phyloP scores from a whole-genome alignment of 177 flowering plant species.

The Vitis hybrid region DNA sequence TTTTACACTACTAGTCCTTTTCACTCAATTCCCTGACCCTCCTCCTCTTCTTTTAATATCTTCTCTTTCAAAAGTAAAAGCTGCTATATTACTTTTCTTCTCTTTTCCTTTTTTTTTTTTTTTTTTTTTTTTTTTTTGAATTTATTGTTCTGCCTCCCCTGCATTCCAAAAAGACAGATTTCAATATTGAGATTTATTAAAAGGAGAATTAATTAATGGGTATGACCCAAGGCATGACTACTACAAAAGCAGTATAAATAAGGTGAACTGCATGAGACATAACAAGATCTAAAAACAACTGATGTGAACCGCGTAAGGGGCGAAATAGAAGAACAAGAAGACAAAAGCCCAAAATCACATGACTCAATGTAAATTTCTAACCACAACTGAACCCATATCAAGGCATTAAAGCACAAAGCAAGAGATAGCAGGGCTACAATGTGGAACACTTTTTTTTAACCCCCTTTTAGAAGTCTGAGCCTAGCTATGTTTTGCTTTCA shows the following conservation, averaged over 20 bases:
- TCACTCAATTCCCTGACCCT: constrained; percentile 14
- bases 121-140: not conserved
- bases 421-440: not conserved
- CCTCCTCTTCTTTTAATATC: constrained; percentile 10
- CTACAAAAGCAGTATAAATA: not conserved
- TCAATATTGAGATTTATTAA: not conserved
- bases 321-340: not conserved
- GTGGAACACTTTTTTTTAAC: not conserved
- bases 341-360: not conserved
- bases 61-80: constrained; percentile 28
- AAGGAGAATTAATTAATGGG: not conserved
- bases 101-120: not conserved
- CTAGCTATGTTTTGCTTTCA: no score
- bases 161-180: constrained; percentile 3
- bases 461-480: no score
- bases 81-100: constrained; percentile 17
- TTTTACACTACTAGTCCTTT: constrained; percentile 22
- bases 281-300: not conserved
- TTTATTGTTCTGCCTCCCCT: constrained; percentile 13
- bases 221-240: not conserved
- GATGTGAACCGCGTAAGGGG: not conserved
- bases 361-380: not conserved
- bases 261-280: not conserved
- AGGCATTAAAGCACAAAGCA: not conserved
- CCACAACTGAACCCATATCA: not conserved